Percentiles rank a stretch among this genome's conserved stretches.
These are phyloP conservation scores for Colletotrichum euphorbiae DNA, from an alignment of 2,329 filamentous ascomycete genomes.

Conservation along the genomic window DNA sequence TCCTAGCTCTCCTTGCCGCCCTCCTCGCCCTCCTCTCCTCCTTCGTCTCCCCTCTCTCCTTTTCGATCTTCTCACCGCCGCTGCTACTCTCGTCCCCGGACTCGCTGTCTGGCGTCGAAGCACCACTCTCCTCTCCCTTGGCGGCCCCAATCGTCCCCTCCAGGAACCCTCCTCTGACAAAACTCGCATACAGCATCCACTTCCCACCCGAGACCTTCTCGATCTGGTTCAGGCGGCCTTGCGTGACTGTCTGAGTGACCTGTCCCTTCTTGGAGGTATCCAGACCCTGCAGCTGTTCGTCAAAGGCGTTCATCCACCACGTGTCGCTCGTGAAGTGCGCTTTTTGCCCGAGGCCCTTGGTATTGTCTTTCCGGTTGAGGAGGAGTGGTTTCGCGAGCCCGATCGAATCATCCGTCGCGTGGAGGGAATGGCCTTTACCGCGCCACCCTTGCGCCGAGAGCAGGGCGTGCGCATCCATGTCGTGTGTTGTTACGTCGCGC, in stretches of 20 bases:
- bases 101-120: slow-evolving; percentile 39
- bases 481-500: neutral
- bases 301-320: slow-evolving; percentile 97
- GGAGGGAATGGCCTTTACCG: slow-evolving; percentile 88
- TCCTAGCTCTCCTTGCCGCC: slow-evolving; percentile 50
- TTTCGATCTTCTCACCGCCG: slow-evolving; percentile 70
- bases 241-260: slow-evolving; percentile 66
- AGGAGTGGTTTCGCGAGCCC: slow-evolving; percentile 88
- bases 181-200: slow-evolving; percentile 82
- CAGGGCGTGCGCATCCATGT: slow-evolving; percentile 87
- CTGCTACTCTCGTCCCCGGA: slow-evolving; percentile 29
- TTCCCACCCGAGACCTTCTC: slow-evolving; percentile 63
- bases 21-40: slow-evolving; percentile 49
- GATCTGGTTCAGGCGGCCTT: slow-evolving; percentile 67
- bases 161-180: slow-evolving; percentile 84
- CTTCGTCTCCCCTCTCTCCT: slow-evolving; percentile 43
- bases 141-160: slow-evolving; percentile 71
- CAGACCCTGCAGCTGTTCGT: slow-evolving; percentile 86
- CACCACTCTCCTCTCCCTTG: slow-evolving; percentile 39
- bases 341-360: slow-evolving; percentile 83
- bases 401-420: slow-evolving; percentile 76
- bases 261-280: slow-evolving; percentile 70
- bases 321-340: slow-evolving; percentile 78
- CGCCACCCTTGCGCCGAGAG: slow-evolving; percentile 91
- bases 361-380: slow-evolving; percentile 84